Evolutionary conservation across 1,284 basidiomycete genomes (phyloP), one percentile per base, ranked within the genome.

Genomic region (Sanguinoderma infundibulare): DNA sequence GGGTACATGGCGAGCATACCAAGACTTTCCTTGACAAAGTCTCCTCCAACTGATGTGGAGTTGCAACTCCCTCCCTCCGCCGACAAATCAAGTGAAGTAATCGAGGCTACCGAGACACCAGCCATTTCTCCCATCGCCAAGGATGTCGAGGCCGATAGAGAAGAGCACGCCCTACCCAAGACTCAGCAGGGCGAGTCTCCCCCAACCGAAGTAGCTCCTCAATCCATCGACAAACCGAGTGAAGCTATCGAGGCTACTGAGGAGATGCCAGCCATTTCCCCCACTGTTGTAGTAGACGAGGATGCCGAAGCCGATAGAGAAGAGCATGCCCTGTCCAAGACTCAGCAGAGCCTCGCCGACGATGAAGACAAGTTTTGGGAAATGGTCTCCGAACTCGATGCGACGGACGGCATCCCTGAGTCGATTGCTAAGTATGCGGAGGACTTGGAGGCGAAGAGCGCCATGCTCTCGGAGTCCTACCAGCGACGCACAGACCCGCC

Each of bases 301-400:
- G 49, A 51, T 10, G 14, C 22, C 6, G 67, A 70, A 5, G 81
- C 82, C 10, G 64, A 57, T 0, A 75, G 74, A 20, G 72, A 76
- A 28, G 83, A 84, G 55, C 77, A 83, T 49, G 78, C 78, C 7
- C 83, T 90, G 79, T 89, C 89, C 38, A 91, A 86, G 72, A 78
- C 78, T 2, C 91, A 93, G 67, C 72, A 82, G 32, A 81, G 84
- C 60, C 80, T 92, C 44, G 82, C 81, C 1, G 59, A 81, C 3
- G 85, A 89, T 52, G 91, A 93, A 72, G 84, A 83, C 35, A 72
- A 74, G 53, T 72, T 93, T 49, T 93, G 91, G 91, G 70, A 80
- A 5, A 67, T 77, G 3, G 71, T 90, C 17, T 46, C 57, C 3
- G 61, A 68, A 26, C 39, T 42, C 44, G 61, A 20, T 24, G 60